A percentile compares a stretch with the other conserved stretches of the same genome.
phyloP scores from a whole-genome alignment of 2,329 filamentous ascomycete species.

The Pseudofabraea citricarpa region DNA sequence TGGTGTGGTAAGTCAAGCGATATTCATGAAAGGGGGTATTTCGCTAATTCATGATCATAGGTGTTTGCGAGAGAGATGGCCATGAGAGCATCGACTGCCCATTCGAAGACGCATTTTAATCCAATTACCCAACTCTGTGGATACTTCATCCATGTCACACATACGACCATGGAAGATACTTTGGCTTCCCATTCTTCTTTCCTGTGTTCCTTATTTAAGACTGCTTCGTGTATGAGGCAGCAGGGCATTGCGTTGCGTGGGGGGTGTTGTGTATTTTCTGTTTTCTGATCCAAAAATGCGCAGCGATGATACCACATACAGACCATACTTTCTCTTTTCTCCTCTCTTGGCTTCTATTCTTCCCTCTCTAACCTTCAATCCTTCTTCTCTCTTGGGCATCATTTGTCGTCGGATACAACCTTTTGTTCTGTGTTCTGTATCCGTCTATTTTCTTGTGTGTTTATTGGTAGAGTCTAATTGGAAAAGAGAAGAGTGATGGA shows the following conservation, averaged over 20 bases:
- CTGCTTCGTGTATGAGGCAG: background rate
- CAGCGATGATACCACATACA: slow-evolving; percentile 22
- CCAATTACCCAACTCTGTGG: too few species aligned
- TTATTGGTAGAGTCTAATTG: too few species aligned
- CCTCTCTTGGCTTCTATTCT: too few species aligned
- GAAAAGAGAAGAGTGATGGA: too few species aligned
- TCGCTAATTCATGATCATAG: background rate
- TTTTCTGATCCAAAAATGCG: background rate
- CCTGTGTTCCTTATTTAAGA: background rate
- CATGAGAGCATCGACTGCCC: slow-evolving; percentile 96
- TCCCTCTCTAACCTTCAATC: too few species aligned
- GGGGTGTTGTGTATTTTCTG: background rate
- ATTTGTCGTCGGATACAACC: too few species aligned
- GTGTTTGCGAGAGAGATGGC: slow-evolving; percentile 90
- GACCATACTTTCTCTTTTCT: background rate
- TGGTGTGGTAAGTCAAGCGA: slow-evolving; percentile 63
- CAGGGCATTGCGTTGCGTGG: background rate
- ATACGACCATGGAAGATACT: background rate
- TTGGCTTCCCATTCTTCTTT: background rate
- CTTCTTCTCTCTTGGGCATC: too few species aligned
- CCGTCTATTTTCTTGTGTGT: too few species aligned
- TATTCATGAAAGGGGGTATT: background rate
- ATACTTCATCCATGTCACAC: background rate
- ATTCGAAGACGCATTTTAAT: slow-evolving; percentile 73
- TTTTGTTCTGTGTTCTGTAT: too few species aligned